Evolutionary conservation across 2,329 filamentous ascomycete species (phyloP).

Genomic region (Venturia carpophila): DNA sequence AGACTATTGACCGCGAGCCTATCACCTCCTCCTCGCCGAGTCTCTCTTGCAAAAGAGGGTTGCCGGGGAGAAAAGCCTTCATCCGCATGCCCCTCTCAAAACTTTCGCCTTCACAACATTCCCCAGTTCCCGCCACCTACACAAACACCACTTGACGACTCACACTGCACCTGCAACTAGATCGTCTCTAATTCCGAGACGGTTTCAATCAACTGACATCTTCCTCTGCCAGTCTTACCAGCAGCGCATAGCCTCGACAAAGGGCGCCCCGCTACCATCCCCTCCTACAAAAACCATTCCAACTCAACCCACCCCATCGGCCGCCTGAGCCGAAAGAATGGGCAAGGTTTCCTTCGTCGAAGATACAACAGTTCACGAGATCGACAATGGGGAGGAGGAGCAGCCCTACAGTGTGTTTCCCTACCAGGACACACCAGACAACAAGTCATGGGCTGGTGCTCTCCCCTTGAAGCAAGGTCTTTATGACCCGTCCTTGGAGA

Average conservation of each 20-base stretch:
- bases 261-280: background rate
- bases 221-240: background rate
- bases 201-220: background rate
- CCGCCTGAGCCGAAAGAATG: slow-evolving; percentile 46
- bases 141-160: background rate
- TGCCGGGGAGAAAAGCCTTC: slow-evolving; percentile 3
- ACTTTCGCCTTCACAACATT: background rate
- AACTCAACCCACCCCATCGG: slow-evolving; percentile 29
- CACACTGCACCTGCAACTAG: background rate
- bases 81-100: slow-evolving; percentile 2
- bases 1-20: background rate
- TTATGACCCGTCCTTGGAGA: slow-evolving; percentile 92
- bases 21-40: background rate
- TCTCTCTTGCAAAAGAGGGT: background rate
- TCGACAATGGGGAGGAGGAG: slow-evolving; percentile 49
- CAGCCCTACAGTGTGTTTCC: slow-evolving; percentile 56
- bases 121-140: background rate
- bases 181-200: background rate
- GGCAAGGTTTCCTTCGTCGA: slow-evolving; percentile 46
- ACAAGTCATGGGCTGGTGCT: slow-evolving; percentile 90
- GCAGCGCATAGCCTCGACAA: background rate
- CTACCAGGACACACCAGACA: slow-evolving; percentile 69
- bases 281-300: background rate
- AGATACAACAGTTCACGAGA: slow-evolving; percentile 41
- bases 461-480: slow-evolving; percentile 97